Base-by-base conservation (phyloP, 495 filamentous ascomycete species). In the Hypoxylon fuscum region DNA sequence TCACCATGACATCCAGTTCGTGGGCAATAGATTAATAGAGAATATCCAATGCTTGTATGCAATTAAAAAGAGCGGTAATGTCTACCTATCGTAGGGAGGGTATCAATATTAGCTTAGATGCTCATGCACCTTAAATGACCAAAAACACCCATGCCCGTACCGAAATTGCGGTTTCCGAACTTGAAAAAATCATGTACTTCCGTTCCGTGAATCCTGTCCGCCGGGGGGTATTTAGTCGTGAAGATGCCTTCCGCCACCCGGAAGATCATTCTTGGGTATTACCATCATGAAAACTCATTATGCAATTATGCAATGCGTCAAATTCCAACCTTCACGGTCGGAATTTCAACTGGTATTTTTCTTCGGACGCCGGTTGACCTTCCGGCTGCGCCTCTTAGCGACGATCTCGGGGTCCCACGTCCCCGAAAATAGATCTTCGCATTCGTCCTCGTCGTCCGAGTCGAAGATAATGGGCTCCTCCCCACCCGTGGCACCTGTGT, bases 391-490 rank as follows among this genome's bases (percentile, higher is more conserved):
- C 65, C 91, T 81, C 75, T 79, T 81, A 20, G 77, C 79, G 29
- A 90, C 93, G 34, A 85, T 72, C 44, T 83, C 83, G 12, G 88
- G 79, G 64, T 87, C 90, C 94, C 94, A 98, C 2, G 91, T 81
- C 0, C 94, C 94, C 9, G 86, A 82, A 76, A 98, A 97, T 46
- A 98, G 70, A 73, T 97, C 93, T 68, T 97, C 94, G 60, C 93
- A 96, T 76, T 98, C 94, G 47, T 96, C 92, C 68, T 96, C 92
- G 72, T 98, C 94, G 44, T 93, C 87, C 57, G 87, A 91, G 76
- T 98, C 92, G 72, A 97, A 97, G 50, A 91, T 86, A 2, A 91
- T 69, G 15, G 60, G 59, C 48, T 73, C 75, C 23, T 68, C 67
- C 3, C 50, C 65, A 3, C 47, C 60, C 1, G 44, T 62, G 0